phyloP scores from a whole-genome alignment of 73 alveolate genomes.

The Paramecium primaurelia region DNA sequence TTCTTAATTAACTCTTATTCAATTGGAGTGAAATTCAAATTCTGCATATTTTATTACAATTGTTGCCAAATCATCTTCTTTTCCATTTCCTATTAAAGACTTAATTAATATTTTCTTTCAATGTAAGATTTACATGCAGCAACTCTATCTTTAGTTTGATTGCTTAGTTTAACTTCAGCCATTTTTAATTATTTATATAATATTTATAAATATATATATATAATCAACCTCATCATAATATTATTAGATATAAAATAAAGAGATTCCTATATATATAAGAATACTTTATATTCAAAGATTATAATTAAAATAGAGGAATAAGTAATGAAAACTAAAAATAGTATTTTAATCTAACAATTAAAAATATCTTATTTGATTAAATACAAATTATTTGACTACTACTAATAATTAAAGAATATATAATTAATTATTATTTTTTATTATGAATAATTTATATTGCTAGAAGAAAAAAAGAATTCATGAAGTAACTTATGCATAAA shows the following conservation, averaged over 20 bases:
- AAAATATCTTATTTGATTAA: too few species aligned
- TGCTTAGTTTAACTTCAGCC: slow-evolving; percentile 17
- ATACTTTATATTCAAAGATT: too few species aligned
- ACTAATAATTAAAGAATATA: background rate
- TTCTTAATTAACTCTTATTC: slow-evolving; percentile 67
- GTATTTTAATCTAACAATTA: too few species aligned
- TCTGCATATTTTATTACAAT: slow-evolving; percentile 51
- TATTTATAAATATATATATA: too few species aligned
- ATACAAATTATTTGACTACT: too few species aligned
- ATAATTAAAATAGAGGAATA: too few species aligned
- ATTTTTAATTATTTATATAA: background rate
- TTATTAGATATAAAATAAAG: too few species aligned
- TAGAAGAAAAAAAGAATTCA: slow-evolving; percentile 1
- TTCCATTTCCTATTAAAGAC: background rate
- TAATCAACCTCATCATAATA: too few species aligned
- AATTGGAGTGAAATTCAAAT: slow-evolving; percentile 56
- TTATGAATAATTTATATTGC: background rate
- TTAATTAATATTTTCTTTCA: slow-evolving; percentile 36
- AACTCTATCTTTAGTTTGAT: slow-evolving; percentile 46
- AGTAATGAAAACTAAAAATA: too few species aligned
- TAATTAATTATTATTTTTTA: background rate
- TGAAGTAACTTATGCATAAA: background rate
- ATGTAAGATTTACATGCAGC: slow-evolving; percentile 55
- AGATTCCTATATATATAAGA: too few species aligned
- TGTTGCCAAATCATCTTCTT: slow-evolving; percentile 64